phyloP scores from a whole-genome alignment of 2,329 filamentous ascomycete genomes.

The Purpureocillium takamizusanense region DNA sequence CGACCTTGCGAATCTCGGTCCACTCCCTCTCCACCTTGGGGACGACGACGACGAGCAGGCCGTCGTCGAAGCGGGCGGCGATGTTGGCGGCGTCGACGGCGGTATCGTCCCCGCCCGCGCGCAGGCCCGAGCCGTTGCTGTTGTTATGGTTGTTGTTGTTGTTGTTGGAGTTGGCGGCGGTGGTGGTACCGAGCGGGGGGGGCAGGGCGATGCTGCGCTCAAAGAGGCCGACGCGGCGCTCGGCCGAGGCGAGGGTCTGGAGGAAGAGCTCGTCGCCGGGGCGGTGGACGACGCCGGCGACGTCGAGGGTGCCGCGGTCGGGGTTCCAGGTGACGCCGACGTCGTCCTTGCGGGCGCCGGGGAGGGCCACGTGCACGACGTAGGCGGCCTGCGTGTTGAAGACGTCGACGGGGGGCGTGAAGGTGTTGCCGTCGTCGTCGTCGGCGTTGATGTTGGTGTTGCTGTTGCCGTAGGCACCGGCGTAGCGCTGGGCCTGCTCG shows the following conservation, averaged over 20 bases:
- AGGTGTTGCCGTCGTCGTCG: slow-evolving; percentile 26
- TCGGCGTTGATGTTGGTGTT: background rate
- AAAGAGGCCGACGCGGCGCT: slow-evolving; percentile 67
- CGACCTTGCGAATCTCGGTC: slow-evolving; percentile 53
- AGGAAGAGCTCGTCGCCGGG: slow-evolving; percentile 63
- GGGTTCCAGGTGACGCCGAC: slow-evolving; percentile 68
- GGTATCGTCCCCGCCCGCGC: too few relatives aligned
- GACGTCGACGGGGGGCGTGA: slow-evolving; percentile 62
- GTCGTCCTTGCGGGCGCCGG: slow-evolving; percentile 72
- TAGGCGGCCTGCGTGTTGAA: slow-evolving; percentile 60
- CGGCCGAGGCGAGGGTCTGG: slow-evolving; percentile 51
- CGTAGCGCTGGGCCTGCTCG: slow-evolving; percentile 23
- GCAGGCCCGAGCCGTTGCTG: too few relatives aligned
- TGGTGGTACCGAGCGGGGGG: too few relatives aligned
- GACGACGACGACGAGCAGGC: slow-evolving; percentile 66
- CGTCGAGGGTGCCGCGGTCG: slow-evolving; percentile 53
- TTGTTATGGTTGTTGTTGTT: too few relatives aligned
- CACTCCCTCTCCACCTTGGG: slow-evolving; percentile 62
- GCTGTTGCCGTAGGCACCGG: background rate
- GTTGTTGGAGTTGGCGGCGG: too few relatives aligned
- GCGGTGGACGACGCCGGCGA: slow-evolving; percentile 66
- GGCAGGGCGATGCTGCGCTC: slow-evolving; percentile 60
- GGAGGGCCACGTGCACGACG: slow-evolving; percentile 66
- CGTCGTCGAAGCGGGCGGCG: slow-evolving; percentile 69
- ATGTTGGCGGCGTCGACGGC: slow-evolving; percentile 60